phyloP scores from a whole-genome alignment of 2,329 filamentous ascomycete genomes.

The Biscogniauxia mediterranea region DNA sequence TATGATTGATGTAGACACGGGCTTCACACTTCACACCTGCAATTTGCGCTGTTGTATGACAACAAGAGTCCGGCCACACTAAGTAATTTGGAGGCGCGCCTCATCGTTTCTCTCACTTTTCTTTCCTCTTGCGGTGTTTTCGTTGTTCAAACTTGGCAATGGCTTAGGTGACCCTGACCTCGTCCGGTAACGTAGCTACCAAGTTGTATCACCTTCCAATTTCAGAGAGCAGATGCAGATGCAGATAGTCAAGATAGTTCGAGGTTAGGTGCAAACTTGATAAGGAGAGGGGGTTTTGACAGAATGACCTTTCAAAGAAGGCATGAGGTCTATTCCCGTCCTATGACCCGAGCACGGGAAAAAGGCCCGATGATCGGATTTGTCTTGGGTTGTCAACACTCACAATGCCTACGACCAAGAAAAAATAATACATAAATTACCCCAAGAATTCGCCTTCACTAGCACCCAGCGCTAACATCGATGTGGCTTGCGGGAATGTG shows the following conservation, averaged over 20 bases:
- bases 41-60: background rate
- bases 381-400: background rate
- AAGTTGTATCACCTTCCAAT: background rate
- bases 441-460: background rate
- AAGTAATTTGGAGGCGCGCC: background rate
- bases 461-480: background rate
- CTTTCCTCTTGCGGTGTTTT: background rate
- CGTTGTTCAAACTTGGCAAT: background rate
- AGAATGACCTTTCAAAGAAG: conserved; percentile 10
- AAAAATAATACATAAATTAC: background rate
- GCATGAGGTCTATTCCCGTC: conserved; percentile 12
- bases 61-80: background rate
- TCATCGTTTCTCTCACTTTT: background rate
- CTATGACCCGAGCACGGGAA: conserved; percentile 20
- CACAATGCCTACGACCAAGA: background rate
- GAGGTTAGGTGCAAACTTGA: background rate
- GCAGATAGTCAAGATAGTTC: background rate
- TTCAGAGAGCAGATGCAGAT: background rate
- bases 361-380: conserved; percentile 6
- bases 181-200: background rate
- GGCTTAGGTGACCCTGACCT: background rate
- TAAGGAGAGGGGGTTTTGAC: background rate
- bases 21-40: too few relatives aligned
- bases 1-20: too few relatives aligned
- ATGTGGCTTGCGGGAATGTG: background rate